A percentile compares a stretch with the other conserved stretches of the same genome.
phyloP scores from a whole-genome alignment of 2,329 filamentous ascomycete genomes.

The Exophiala alcalophila region DNA sequence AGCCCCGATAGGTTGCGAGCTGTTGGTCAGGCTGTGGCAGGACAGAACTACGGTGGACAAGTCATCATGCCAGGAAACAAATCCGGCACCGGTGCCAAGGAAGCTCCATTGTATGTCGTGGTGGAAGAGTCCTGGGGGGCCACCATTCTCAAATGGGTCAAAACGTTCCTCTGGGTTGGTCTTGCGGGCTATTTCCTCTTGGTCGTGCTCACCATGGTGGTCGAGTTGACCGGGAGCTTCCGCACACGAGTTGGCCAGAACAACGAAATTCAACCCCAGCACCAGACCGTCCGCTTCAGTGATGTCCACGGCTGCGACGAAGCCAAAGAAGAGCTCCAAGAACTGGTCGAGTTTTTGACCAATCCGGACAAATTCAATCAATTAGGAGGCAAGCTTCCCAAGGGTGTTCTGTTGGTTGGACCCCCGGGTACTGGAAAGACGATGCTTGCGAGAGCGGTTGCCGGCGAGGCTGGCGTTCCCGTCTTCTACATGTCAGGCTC shows the following conservation, averaged over 20 bases:
- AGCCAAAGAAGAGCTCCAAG: conserved; percentile 95
- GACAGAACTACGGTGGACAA: conserved; percentile 61
- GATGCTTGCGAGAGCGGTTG: conserved; percentile 88
- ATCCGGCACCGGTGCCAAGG: conserved; percentile 65
- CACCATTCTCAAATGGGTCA: conserved; percentile 85
- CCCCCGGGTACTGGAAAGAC: conserved; percentile 98
- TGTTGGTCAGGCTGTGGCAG: conserved; percentile 77
- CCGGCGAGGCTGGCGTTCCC: conserved; percentile 92
- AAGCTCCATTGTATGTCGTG: conserved; percentile 88
- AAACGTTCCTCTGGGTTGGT: conserved; percentile 75
- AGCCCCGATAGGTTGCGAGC: conserved; percentile 67
- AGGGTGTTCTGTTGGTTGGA: conserved; percentile 90
- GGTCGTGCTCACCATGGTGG: conserved; percentile 73
- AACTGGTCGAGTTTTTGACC: conserved; percentile 92
- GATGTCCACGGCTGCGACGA: conserved; percentile 98
- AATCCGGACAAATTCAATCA: conserved; percentile 91
- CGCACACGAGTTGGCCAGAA: conserved; percentile 63
- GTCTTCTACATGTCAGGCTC: conserved; percentile 99
- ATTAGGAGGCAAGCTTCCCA: conserved; percentile 92
- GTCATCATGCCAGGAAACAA: conserved; percentile 49
- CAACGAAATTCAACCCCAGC: conserved; percentile 86
- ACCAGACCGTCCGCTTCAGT: conserved; percentile 84
- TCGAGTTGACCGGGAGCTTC: conserved; percentile 74
- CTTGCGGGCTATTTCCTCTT: conserved; percentile 76
- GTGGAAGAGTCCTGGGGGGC: conserved; percentile 84